Conservation (phyloP, 2,329 filamentous ascomycete genomes). For the Leptographium galeiforme region DNA sequence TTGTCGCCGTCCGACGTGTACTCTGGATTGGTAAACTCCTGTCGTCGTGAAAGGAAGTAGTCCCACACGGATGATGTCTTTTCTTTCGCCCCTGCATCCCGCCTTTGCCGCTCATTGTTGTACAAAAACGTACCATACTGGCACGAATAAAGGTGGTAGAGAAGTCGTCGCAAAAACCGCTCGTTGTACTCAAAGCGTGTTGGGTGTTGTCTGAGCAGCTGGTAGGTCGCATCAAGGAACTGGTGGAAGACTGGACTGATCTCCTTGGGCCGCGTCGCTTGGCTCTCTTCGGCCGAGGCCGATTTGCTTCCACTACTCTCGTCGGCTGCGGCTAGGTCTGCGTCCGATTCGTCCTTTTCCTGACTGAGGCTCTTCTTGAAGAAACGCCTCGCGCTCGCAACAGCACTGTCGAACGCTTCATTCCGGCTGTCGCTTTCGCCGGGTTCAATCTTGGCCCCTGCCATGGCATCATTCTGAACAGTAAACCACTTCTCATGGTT, state of each 20-base stretch:
- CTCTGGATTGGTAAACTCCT: slow-evolving; percentile 69
- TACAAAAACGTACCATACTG: slow-evolving; percentile 96
- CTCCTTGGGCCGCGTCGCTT: slow-evolving; percentile 74
- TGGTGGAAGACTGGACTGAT: slow-evolving; percentile 95
- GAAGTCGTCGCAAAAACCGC: slow-evolving; percentile 71
- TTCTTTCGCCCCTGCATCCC: slow-evolving; percentile 53
- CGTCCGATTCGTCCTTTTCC: slow-evolving; percentile 42
- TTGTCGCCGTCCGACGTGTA: slow-evolving; percentile 70
- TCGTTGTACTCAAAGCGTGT: slow-evolving; percentile 94
- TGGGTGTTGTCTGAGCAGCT: slow-evolving; percentile 73
- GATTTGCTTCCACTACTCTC: slow-evolving; percentile 20
- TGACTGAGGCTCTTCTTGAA: slow-evolving; percentile 68
- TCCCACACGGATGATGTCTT: slow-evolving; percentile 85
- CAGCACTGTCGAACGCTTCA: slow-evolving; percentile 74
- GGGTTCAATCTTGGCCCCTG: slow-evolving; percentile 46
- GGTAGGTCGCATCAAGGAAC: slow-evolving; percentile 87
- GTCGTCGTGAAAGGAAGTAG: slow-evolving; percentile 72
- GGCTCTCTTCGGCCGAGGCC: slow-evolving; percentile 29
- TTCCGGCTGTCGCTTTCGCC: slow-evolving; percentile 47
- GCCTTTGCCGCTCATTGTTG: slow-evolving; percentile 83
- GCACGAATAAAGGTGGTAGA: slow-evolving; percentile 91
- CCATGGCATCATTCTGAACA: slow-evolving; percentile 68
- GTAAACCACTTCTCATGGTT: slow-evolving; percentile 91
- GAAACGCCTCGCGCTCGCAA: slow-evolving; percentile 75
- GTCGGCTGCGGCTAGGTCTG: slow-evolving; percentile 41